phyloP scores from a whole-genome alignment of 163 green algal species.

The Chlorella variabilis region DNA sequence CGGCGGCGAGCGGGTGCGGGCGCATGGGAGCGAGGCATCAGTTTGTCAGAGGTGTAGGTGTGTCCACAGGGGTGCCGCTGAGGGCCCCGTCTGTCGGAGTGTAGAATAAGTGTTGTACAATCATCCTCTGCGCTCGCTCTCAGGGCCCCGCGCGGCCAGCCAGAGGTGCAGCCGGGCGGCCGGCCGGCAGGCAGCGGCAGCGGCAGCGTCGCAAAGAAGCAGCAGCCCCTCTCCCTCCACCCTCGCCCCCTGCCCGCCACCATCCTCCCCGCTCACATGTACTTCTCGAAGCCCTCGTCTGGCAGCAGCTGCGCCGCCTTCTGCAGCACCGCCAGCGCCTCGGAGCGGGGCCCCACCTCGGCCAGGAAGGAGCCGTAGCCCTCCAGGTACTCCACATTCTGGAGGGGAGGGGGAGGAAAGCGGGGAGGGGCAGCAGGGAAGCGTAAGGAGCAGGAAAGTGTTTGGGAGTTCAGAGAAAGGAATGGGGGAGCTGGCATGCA shows the following conservation, averaged over 20 bases:
- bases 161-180: not conserved
- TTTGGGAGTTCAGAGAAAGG: too few species aligned
- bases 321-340: constrained; percentile 68
- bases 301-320: constrained; percentile 63
- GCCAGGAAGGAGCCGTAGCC: constrained; percentile 73
- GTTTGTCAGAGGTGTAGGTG: constrained; percentile 53
- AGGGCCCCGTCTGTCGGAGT: constrained; percentile 18
- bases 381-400: constrained; percentile 70
- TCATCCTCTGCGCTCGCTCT: constrained; percentile 17
- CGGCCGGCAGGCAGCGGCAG: not conserved
- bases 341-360: constrained; percentile 62
- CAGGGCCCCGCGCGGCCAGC: not conserved
- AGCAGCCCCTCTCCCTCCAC: not conserved
- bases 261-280: constrained; percentile 72
- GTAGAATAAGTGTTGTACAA: constrained; percentile 37
- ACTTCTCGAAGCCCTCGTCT: constrained; percentile 82
- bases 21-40: constrained; percentile 30
- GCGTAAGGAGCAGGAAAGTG: not conserved
- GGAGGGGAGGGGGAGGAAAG: constrained; percentile 3
- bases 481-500: too few species aligned
- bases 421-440: not conserved
- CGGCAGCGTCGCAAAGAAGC: not conserved
- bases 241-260: too few species aligned
- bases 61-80: constrained; percentile 22
- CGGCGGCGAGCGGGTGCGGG: not conserved